phyloP scores from a whole-genome alignment of 148 eudicot genomes.

The Heliamphora exappendiculata region DNA sequence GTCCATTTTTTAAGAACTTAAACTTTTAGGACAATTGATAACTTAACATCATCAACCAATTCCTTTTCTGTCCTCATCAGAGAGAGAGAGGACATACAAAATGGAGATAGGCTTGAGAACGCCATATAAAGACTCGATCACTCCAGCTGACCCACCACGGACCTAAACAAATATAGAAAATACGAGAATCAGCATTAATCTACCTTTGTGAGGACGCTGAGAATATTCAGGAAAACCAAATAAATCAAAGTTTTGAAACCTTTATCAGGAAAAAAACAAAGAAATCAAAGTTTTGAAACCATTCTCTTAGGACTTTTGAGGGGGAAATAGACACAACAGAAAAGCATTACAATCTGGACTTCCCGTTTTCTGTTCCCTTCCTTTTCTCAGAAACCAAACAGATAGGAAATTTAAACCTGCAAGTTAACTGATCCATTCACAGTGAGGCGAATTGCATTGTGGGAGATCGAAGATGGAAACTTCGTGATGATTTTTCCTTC shows the following conservation, averaged over 20 bases:
- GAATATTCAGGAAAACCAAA: neutral
- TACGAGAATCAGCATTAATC: neutral
- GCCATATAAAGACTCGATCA: constrained; percentile 20
- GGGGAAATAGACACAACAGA: neutral
- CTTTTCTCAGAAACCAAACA: neutral
- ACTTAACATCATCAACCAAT: too few relatives aligned
- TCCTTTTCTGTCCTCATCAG: too few relatives aligned
- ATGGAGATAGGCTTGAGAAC: constrained; percentile 21
- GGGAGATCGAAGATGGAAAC: constrained; percentile 50
- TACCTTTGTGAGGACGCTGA: neutral
- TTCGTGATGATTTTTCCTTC: constrained; percentile 58
- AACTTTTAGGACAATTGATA: too few relatives aligned
- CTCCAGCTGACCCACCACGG: constrained; percentile 22
- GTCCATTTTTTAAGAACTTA: too few relatives aligned
- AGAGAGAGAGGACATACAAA: constrained; percentile 12
- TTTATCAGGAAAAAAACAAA: too few relatives aligned
- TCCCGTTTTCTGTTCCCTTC: neutral
- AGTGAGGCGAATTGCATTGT: constrained; percentile 47
- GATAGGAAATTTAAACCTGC: constrained; percentile 38
- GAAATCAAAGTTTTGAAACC: too few relatives aligned
- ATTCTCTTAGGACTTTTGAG: too few relatives aligned
- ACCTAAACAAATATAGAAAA: neutral
- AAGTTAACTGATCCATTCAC: constrained; percentile 53
- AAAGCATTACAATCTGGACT: neutral
- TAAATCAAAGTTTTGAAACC: neutral